These are phyloP conservation scores for Entrophospora sp. DNA, from an alignment of 192 early-diverging fungal species.

Conservation along the genomic window DNA sequence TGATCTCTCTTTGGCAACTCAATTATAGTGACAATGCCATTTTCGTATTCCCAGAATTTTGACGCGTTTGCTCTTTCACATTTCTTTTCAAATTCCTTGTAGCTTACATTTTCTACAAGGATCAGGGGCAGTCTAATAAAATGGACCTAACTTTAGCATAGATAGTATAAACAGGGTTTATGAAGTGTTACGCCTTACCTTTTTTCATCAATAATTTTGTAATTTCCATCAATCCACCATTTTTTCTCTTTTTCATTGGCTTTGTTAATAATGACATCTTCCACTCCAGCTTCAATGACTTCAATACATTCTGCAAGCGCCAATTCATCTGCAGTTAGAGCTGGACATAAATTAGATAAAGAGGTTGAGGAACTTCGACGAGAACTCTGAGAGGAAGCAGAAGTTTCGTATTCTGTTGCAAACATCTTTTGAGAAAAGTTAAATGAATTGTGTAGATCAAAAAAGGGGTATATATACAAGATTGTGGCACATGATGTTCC, in stretches of 20 bases:
- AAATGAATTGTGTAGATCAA: too few species aligned
- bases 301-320: conserved; percentile 1
- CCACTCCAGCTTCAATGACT: neutral
- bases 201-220: conserved; percentile 2
- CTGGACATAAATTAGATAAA: neutral
- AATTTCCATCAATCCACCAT: conserved; percentile 8
- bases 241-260: conserved; percentile 1
- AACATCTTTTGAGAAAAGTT: neutral
- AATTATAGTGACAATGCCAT: neutral
- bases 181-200: neutral
- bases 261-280: conserved; percentile 8
- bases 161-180: neutral
- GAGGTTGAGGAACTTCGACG: neutral
- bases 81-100: conserved; percentile 3
- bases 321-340: neutral
- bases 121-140: conserved; percentile 4
- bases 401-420: neutral
- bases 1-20: conserved; percentile 8
- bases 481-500: too few species aligned
- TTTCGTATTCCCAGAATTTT: neutral
- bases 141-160: conserved; percentile 1
- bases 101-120: conserved; percentile 9
- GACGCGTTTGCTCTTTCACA: neutral
- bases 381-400: neutral
- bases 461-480: neutral